Evolutionary conservation across 352 stramenopile genomes (phyloP), one percentile per base, ranked within the genome.

Genomic region (Phytophthora tubulina): DNA sequence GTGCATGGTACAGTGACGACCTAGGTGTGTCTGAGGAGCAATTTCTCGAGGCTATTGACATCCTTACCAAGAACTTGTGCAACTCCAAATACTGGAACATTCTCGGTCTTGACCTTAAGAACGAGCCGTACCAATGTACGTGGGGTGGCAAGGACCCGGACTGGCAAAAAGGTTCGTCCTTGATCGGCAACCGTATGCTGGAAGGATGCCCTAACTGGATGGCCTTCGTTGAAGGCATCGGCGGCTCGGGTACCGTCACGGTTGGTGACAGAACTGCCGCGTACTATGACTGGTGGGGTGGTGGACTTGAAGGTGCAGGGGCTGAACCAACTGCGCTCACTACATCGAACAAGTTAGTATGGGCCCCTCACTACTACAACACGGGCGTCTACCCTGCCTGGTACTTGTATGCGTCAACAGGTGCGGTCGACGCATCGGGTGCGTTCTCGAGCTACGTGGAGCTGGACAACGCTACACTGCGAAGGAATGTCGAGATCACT

Each of bases 361-460:
- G 82, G 65, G 81, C 84, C 3, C 84, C 84, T 17, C 84, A 91
- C 59, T 91, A 91, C 67, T 91, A 91, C 81, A 90, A 88, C 60
- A 89, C 84, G 21, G 84, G 68, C 13, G 82, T 91, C 8, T 85
- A 76, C 32, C 84, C 84, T 1, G 82, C 82, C 21, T 82, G 64
- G 78, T 91, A 91, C 46, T 50, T 91, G 9, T 91, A 91, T 45
- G 78, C 54, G 2, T 73, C 70, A 7, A 70, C 59, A 0, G 78
- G 84, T 45, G 63, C 36, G 1, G 27, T 57, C 1, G 59, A 50
- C 6, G 49, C 62, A 0, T 59, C 56, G 30, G 71, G 56, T 30
- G 63, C 59, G 3, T 75, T 86, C 15, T 42, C 50, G 5, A 67
- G 48, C 42, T 87, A 78, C 38, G 54, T 81, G 3, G 84, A 91